These are phyloP conservation scores for Magnusiomyces suaveolens DNA, from an alignment of 1,139 yeast genomes.

Conservation along the genomic window DNA sequence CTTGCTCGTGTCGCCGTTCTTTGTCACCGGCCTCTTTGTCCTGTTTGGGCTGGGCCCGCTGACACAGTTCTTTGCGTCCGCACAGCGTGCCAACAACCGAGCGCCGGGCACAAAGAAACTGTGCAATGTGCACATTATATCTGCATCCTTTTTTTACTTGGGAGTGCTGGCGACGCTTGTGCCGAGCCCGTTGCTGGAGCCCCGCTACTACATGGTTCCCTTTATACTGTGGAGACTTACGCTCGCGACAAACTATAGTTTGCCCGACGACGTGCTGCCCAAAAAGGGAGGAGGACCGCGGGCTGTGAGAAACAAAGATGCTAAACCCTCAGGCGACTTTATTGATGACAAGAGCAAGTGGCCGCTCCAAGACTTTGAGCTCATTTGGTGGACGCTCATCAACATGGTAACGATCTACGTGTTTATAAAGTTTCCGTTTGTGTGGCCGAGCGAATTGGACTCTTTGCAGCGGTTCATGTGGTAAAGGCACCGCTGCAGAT, in stretches of 20 bases:
- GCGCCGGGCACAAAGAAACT: neutral
- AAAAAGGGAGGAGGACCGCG: conserved; percentile 26
- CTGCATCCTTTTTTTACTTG: conserved; percentile 1
- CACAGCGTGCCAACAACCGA: neutral
- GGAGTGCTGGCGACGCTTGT: conserved; percentile 55
- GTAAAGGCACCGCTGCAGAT: too few relatives aligned
- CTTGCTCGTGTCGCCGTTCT: conserved; percentile 3
- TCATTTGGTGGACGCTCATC: conserved; percentile 49
- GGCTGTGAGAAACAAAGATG: conserved; percentile 25
- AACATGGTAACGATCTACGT: conserved; percentile 45
- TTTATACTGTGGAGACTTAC: conserved; percentile 55
- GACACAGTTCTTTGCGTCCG: neutral
- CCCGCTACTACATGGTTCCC: conserved; percentile 83
- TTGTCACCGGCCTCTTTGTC: neutral
- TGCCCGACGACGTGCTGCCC: neutral
- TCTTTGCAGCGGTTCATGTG: conserved; percentile 74
- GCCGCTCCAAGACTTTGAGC: conserved; percentile 37
- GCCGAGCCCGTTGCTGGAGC: conserved; percentile 89
- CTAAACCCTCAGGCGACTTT: neutral
- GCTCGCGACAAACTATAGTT: conserved; percentile 23
- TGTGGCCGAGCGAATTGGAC: conserved; percentile 55
- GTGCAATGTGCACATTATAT: neutral
- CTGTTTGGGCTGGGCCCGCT: neutral
- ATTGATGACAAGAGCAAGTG: neutral
- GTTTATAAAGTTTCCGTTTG: conserved; percentile 54